phyloP scores from a whole-genome alignment of 2,329 filamentous ascomycete genomes.

The Pestalotiopsis sp. region DNA sequence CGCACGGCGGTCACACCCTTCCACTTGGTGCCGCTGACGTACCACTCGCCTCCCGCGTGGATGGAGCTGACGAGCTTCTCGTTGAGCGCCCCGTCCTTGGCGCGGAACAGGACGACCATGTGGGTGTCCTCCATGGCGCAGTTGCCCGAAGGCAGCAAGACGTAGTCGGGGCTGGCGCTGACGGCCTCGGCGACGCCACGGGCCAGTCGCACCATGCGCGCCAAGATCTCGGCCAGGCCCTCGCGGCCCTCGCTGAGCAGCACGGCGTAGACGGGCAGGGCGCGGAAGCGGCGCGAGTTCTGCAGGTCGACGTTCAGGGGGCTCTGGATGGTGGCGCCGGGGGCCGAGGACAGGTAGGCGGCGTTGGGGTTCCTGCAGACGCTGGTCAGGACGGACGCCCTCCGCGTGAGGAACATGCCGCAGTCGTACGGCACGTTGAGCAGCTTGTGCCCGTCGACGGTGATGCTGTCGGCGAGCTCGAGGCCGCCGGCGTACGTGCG shows the following conservation, averaged over 20 bases:
- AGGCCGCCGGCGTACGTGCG: slow-evolving; percentile 62
- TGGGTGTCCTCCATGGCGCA: slow-evolving; percentile 56
- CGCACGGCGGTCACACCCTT: slow-evolving; percentile 72
- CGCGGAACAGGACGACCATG: slow-evolving; percentile 78
- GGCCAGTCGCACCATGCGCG: slow-evolving; percentile 72
- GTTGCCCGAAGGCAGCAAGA: slow-evolving; percentile 60
- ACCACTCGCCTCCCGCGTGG: slow-evolving; percentile 74
- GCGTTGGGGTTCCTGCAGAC: slow-evolving; percentile 87
- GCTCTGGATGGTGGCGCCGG: slow-evolving; percentile 60
- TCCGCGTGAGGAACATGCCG: slow-evolving; percentile 82
- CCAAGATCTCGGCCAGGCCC: slow-evolving; percentile 71
- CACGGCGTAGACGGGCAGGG: slow-evolving; percentile 84
- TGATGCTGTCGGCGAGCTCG: slow-evolving; percentile 84
- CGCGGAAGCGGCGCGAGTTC: slow-evolving; percentile 88
- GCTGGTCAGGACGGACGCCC: slow-evolving; percentile 56
- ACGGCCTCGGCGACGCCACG: slow-evolving; percentile 69
- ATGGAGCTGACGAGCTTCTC: slow-evolving; percentile 68
- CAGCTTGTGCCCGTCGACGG: slow-evolving; percentile 87
- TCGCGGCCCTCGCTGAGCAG: slow-evolving; percentile 72
- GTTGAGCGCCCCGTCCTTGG: slow-evolving; percentile 68
- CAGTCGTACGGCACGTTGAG: slow-evolving; percentile 95
- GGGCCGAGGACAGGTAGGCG: slow-evolving; percentile 65
- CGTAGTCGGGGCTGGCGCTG: slow-evolving; percentile 61
- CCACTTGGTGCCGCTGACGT: slow-evolving; percentile 83
- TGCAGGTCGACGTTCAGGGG: slow-evolving; percentile 87